Conservation (phyloP, 768 basidiomycete species). For the Tylopilus felleus region DNA sequence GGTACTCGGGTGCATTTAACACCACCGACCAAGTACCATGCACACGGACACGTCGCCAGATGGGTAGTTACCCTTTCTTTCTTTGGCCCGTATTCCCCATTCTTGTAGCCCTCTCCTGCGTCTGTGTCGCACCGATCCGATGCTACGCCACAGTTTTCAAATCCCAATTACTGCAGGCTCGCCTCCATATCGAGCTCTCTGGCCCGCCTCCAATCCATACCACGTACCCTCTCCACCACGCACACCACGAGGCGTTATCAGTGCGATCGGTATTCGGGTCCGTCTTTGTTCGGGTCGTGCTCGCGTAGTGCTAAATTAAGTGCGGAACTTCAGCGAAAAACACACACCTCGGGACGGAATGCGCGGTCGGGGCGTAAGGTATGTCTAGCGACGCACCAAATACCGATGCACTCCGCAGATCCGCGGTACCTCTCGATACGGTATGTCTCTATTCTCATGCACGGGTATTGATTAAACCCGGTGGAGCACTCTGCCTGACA, state of each 20-base stretch:
- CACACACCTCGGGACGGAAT: conserved; percentile 14
- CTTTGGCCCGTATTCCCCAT: conserved; percentile 1
- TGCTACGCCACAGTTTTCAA: neutral
- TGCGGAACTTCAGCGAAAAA: conserved; percentile 3
- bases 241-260: conserved; percentile 13
- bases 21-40: too few species aligned
- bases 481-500: conserved; percentile 20
- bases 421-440: conserved; percentile 25
- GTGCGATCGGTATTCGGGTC: conserved; percentile 11
- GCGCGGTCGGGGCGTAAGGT: conserved; percentile 1
- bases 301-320: conserved; percentile 1
- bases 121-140: neutral
- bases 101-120: conserved; percentile 17
- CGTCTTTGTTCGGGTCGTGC: conserved; percentile 4
- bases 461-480: conserved; percentile 10
- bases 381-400: conserved; percentile 1
- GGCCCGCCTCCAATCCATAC: neutral
- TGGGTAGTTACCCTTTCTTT: neutral
- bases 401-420: conserved; percentile 23
- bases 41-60: neutral
- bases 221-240: neutral
- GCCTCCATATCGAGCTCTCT: neutral
- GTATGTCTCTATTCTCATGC: conserved; percentile 28
- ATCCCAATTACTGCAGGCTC: too few species aligned
- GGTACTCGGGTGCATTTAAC: too few species aligned